phyloP scores from a whole-genome alignment of 164 flowering plant species.

The Kalanchoe fedtschenkoi region DNA sequence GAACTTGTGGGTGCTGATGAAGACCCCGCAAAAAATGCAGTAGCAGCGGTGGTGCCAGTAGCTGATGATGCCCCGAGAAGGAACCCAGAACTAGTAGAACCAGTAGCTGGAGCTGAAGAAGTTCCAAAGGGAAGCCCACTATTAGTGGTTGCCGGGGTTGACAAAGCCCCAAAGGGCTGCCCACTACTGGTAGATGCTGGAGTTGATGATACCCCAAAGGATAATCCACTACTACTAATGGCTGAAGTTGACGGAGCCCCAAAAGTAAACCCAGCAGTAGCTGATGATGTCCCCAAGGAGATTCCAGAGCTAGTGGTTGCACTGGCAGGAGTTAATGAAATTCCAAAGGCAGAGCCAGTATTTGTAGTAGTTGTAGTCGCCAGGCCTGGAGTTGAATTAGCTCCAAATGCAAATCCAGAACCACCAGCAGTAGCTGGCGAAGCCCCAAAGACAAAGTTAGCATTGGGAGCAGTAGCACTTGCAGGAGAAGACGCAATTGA shows the following conservation, averaged over 20 bases:
- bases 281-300: background rate
- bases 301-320: background rate
- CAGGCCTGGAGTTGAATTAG: background rate
- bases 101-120: background rate
- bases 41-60: background rate
- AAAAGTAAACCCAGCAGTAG: slow-evolving; percentile 1
- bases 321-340: background rate
- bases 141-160: background rate
- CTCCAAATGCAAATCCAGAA: background rate
- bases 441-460: background rate
- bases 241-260: too few relatives aligned
- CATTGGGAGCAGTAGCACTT: background rate
- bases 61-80: background rate
- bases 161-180: background rate
- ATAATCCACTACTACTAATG: too few relatives aligned
- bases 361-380: background rate
- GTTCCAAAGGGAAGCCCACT: background rate
- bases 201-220: background rate
- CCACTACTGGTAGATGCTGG: background rate
- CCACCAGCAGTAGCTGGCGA: background rate
- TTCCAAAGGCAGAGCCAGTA: background rate
- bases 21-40: background rate
- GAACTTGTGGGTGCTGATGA: background rate
- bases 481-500: background rate
- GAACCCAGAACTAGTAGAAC: background rate